Evolutionary conservation across 345 rosid genomes (phyloP).

Genomic region (Bretschneidera sinensis): DNA sequence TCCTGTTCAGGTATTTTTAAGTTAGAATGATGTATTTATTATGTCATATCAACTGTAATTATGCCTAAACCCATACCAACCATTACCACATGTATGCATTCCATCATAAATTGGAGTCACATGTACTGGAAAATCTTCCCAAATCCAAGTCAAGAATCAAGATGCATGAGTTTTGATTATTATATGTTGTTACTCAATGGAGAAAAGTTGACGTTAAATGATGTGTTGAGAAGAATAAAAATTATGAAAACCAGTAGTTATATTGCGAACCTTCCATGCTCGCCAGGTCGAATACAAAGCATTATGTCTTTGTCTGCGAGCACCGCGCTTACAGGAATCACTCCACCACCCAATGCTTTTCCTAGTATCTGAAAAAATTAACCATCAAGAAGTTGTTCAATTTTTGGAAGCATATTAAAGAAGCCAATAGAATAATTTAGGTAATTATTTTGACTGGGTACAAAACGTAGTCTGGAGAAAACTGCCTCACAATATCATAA

Average conservation of each 20-base stretch:
- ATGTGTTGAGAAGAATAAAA: too few species aligned
- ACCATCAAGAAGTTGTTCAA: neutral
- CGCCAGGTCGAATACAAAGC: slow-evolving; percentile 95
- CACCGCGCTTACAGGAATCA: slow-evolving; percentile 89
- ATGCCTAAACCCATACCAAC: too few species aligned
- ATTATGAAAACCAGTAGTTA: slow-evolving; percentile 1
- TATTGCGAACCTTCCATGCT: slow-evolving; percentile 75
- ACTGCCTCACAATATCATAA: too few species aligned
- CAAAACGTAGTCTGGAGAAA: too few species aligned
- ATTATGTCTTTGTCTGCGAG: slow-evolving; percentile 82
- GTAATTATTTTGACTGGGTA: too few species aligned
- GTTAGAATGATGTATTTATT: neutral
- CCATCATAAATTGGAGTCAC: neutral
- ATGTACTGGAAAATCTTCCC: neutral
- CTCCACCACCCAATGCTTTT: slow-evolving; percentile 98
- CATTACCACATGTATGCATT: neutral
- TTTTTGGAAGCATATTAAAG: slow-evolving; percentile 4
- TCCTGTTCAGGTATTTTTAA: neutral
- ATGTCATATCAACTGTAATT: neutral
- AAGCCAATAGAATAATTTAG: neutral
- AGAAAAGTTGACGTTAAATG: too few species aligned
- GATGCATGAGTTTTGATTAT: too few species aligned
- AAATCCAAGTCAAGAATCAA: too few species aligned
- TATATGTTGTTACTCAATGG: too few species aligned
- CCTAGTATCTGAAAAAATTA: slow-evolving; percentile 59